Percentiles rank a stretch among this genome's conserved stretches.
These are phyloP conservation scores for Cladosporium oxysporum DNA, from an alignment of 2,329 filamentous ascomycete species.

Conservation along the genomic window DNA sequence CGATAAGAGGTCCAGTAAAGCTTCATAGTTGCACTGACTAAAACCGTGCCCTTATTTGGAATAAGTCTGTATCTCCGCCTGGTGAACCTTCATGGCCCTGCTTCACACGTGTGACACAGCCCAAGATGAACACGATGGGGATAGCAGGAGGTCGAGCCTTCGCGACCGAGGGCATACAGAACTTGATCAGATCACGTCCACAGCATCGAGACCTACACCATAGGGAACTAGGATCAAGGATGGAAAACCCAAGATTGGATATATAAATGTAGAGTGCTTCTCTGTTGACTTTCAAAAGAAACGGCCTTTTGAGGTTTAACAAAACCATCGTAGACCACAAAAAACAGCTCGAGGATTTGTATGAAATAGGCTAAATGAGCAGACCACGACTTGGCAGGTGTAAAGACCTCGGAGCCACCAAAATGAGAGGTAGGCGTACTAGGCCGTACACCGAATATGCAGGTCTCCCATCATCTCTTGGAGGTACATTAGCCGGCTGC, in stretches of 20 bases:
- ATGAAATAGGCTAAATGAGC: conserved; percentile 3
- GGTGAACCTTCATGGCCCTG: neutral
- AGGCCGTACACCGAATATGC: too few relatives aligned
- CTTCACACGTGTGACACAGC: neutral
- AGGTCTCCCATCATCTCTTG: neutral
- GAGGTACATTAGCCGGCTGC: neutral
- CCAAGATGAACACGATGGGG: neutral
- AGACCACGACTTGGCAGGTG: neutral
- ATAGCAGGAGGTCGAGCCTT: neutral
- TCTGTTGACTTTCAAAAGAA: neutral
- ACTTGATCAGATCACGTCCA: neutral
- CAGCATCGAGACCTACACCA: neutral
- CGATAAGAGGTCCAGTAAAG: neutral
- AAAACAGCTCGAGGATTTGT: neutral
- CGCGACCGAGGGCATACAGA: neutral
- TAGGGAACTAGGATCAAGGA: neutral
- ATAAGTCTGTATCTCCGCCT: neutral
- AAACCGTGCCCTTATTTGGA: neutral
- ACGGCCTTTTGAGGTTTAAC: neutral
- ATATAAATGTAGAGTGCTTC: neutral
- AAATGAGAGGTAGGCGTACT: too few relatives aligned
- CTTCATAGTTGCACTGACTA: neutral
- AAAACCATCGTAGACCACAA: neutral
- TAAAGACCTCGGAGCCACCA: neutral
- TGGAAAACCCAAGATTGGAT: neutral